Conservation (phyloP, 2,329 filamentous ascomycete species). For the Cercospora sp. region DNA sequence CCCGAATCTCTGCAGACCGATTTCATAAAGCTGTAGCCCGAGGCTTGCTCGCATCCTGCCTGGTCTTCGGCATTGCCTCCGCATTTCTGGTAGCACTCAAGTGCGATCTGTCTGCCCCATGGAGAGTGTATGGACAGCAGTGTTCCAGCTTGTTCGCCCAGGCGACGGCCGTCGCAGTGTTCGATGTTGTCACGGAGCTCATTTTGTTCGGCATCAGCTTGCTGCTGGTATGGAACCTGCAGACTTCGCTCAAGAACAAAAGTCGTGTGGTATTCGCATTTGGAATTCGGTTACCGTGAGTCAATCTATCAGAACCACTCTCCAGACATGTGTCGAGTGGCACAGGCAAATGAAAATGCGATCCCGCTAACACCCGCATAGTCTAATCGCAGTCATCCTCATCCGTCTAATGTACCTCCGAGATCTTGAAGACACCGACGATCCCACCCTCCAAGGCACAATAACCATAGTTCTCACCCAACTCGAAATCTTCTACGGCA, state of each 20-base stretch:
- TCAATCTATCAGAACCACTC: background rate
- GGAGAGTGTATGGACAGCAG: slow-evolving; percentile 35
- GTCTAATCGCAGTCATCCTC: slow-evolving; percentile 44
- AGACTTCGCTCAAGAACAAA: slow-evolving; percentile 44
- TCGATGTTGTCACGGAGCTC: slow-evolving; percentile 46
- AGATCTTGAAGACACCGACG: slow-evolving; percentile 35
- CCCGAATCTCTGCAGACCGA: slow-evolving; percentile 48
- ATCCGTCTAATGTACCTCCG: slow-evolving; percentile 44
- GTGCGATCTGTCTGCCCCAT: slow-evolving; percentile 44
- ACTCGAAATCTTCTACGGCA: slow-evolving; percentile 45
- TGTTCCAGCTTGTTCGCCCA: slow-evolving; percentile 28
- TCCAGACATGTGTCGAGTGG: background rate
- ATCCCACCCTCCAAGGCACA: slow-evolving; percentile 43
- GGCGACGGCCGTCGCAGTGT: slow-evolving; percentile 43
- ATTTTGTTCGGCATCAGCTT: slow-evolving; percentile 42
- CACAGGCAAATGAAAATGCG: background rate
- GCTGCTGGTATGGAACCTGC: slow-evolving; percentile 43
- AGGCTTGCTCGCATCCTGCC: slow-evolving; percentile 41
- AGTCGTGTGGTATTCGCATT: slow-evolving; percentile 44
- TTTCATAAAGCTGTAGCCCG: slow-evolving; percentile 43
- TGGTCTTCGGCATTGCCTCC: slow-evolving; percentile 43
- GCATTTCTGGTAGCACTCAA: slow-evolving; percentile 45
- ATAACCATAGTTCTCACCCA: slow-evolving; percentile 43
- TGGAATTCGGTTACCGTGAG: slow-evolving; percentile 45
- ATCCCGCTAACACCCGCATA: slow-evolving; percentile 23